These are phyloP conservation scores for Colletotrichum sojae DNA, from an alignment of 2,329 filamentous ascomycete genomes.

Conservation along the genomic window DNA sequence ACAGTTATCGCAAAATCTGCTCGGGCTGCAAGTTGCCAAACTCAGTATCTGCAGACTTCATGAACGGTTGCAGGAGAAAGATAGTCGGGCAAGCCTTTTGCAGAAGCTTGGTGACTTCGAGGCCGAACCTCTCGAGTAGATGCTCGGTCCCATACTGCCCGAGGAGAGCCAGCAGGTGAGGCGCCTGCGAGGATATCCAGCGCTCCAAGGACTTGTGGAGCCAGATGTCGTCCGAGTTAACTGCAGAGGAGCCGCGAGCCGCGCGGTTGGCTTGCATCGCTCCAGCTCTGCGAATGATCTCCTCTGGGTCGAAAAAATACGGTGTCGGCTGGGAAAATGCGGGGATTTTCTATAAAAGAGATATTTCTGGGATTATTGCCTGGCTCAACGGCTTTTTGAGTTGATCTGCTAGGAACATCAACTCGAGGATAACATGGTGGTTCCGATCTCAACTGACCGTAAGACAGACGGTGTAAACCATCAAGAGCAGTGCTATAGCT, in stretches of 20 bases:
- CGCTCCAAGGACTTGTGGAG: not conserved
- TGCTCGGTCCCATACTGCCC: not conserved
- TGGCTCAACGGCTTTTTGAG: not conserved
- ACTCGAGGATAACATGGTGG: no score
- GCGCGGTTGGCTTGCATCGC: not conserved
- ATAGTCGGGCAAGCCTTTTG: not conserved
- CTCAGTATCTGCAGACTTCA: not conserved
- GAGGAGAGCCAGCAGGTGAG: not conserved
- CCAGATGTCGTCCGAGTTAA: not conserved
- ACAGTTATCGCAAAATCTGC: not conserved
- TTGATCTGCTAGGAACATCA: not conserved
- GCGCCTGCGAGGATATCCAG: not conserved
- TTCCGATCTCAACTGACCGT: no score
- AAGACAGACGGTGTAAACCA: no score
- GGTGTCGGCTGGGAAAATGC: not conserved
- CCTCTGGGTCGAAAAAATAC: not conserved
- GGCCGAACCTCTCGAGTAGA: not conserved
- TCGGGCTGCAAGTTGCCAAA: not conserved
- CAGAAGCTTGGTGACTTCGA: not conserved
- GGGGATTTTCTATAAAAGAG: not conserved
- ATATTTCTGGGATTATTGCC: not conserved
- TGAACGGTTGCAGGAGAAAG: not conserved
- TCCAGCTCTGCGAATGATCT: not conserved
- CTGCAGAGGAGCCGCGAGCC: not conserved
- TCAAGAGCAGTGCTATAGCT: no score